These are phyloP conservation scores for Pestalotiopsis fici DNA, from an alignment of 2,329 filamentous ascomycete species.

Conservation along the genomic window DNA sequence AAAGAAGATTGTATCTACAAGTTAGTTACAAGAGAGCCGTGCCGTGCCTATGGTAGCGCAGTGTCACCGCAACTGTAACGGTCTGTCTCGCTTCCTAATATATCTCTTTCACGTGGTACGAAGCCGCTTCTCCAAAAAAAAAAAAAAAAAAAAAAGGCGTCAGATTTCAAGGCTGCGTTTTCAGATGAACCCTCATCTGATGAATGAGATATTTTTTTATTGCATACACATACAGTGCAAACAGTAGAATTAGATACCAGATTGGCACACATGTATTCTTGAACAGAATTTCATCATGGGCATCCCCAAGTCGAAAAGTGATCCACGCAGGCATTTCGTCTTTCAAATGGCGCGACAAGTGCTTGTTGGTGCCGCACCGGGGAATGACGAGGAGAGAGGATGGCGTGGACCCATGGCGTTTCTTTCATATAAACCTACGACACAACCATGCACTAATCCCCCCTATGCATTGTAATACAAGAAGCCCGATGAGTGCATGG, in stretches of 20 bases:
- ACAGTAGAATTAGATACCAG: not conserved
- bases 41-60: not conserved
- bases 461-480: not conserved
- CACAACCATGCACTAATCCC: not conserved
- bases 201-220: not conserved
- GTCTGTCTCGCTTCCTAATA: not conserved
- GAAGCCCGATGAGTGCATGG: not conserved
- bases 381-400: not conserved
- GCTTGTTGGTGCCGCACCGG: not conserved
- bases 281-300: not conserved
- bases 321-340: not conserved
- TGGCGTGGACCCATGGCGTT: not conserved
- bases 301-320: not conserved
- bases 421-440: not conserved
- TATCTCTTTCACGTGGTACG: slow-evolving; percentile 1
- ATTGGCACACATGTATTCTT: not conserved
- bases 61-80: not conserved
- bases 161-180: not conserved
- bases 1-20: not conserved
- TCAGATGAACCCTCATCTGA: not conserved
- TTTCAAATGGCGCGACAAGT: not conserved
- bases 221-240: not conserved
- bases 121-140: not conserved
- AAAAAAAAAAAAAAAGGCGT: not conserved
- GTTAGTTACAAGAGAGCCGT: not conserved